Evolutionary conservation across 345 rosid genomes (phyloP).

Genomic region (Lepidium aucheri): DNA sequence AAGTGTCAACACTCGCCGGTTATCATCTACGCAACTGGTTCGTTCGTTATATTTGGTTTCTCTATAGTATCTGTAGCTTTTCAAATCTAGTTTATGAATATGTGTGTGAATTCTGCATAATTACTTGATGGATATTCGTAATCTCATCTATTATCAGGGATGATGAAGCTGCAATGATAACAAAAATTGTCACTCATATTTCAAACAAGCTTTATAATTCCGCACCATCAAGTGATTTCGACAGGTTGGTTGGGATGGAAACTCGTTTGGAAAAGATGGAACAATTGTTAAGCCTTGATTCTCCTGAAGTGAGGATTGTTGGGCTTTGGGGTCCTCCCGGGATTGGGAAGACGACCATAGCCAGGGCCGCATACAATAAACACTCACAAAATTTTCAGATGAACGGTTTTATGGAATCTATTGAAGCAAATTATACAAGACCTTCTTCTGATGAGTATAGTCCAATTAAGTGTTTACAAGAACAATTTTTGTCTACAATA

Average conservation of each 20-base stretch:
- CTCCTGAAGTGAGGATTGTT: not conserved
- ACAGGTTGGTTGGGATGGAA: not conserved
- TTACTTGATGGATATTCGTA: not conserved
- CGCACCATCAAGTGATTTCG: not conserved
- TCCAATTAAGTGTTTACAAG: too few species aligned
- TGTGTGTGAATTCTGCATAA: not conserved
- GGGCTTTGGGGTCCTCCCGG: not conserved
- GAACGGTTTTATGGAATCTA: too few species aligned
- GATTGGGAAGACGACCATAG: not conserved
- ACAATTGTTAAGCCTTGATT: not conserved
- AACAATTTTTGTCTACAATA: too few species aligned
- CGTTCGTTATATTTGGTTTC: not conserved
- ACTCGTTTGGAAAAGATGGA: not conserved
- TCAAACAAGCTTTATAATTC: not conserved
- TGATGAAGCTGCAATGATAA: not conserved
- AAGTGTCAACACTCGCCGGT: not conserved
- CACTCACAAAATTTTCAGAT: too few species aligned
- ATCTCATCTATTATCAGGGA: not conserved
- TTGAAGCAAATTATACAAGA: too few species aligned
- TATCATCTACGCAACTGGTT: not conserved
- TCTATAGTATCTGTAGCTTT: not conserved
- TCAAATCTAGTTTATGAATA: not conserved
- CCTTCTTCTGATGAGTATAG: not conserved
- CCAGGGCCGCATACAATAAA: not conserved
- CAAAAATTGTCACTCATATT: not conserved